Evolutionary conservation across 179 eudicot genomes (phyloP).

Genomic region (Monotropa hypopitys): DNA sequence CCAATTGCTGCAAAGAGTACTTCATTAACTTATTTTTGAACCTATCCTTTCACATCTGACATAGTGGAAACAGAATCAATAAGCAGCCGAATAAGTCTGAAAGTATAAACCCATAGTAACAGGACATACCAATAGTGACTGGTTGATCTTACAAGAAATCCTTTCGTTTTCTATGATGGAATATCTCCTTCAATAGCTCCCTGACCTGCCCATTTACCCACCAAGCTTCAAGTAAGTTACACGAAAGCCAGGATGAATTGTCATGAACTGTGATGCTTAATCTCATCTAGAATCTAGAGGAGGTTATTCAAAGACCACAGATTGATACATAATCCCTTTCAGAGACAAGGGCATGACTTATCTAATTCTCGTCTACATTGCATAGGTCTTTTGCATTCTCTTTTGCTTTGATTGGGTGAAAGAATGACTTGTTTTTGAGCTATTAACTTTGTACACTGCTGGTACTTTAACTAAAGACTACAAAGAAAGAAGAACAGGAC

Average conservation of each 20-base stretch:
- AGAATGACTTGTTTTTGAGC: neutral
- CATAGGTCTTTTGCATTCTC: neutral
- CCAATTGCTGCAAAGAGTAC: constrained; percentile 40
- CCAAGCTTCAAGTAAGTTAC: constrained; percentile 46
- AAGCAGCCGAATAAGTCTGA: constrained; percentile 9
- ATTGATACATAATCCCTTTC: neutral
- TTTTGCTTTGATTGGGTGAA: neutral
- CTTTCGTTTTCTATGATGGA: constrained; percentile 39
- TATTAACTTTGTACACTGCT: neutral
- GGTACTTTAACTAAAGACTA: neutral
- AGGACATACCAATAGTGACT: constrained; percentile 46
- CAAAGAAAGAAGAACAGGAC: neutral
- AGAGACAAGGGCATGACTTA: neutral
- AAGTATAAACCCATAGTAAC: constrained; percentile 22
- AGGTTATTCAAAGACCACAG: neutral
- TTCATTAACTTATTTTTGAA: constrained; percentile 20
- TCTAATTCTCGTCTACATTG: neutral
- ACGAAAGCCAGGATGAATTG: constrained; percentile 13
- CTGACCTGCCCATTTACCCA: constrained; percentile 84
- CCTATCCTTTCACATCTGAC: constrained; percentile 21
- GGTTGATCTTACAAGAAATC: constrained; percentile 44
- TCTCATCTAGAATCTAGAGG: constrained; percentile 8
- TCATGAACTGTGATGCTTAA: neutral
- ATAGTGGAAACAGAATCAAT: constrained; percentile 5
- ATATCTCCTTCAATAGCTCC: constrained; percentile 59